Percentiles rank a stretch among this genome's conserved stretches.
Evolutionary conservation across 164 flowering plant species (phyloP).

Genomic region (Magnolia changhungtana): DNA sequence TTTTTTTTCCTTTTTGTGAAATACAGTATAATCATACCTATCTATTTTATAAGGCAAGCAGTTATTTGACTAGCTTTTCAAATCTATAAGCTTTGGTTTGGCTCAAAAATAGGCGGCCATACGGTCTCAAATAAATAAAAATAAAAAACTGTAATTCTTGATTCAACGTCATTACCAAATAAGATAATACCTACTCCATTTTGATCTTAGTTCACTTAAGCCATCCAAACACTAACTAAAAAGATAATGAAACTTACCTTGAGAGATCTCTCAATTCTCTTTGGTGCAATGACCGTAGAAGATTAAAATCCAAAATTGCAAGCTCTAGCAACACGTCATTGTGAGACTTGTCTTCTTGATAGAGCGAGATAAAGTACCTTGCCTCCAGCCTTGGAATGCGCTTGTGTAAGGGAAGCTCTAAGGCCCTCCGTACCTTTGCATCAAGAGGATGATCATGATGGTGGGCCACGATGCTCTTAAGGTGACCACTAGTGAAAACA

Average conservation of each 20-base stretch:
- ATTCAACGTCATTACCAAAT: too few species aligned
- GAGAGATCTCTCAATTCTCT: constrained; percentile 33
- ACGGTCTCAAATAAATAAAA: too few species aligned
- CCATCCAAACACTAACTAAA: too few species aligned
- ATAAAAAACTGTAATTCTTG: too few species aligned
- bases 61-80: too few species aligned
- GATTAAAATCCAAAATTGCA: constrained; percentile 34
- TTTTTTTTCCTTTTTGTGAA: too few species aligned
- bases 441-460: constrained; percentile 14
- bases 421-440: constrained; percentile 16
- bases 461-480: background rate
- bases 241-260: constrained; percentile 26
- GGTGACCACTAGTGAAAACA: constrained; percentile 5
- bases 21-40: too few species aligned
- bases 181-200: too few species aligned
- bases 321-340: constrained; percentile 25
- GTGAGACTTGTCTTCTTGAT: constrained; percentile 8
- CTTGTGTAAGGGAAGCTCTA: constrained; percentile 39
- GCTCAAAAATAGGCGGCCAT: too few species aligned
- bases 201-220: too few species aligned
- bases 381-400: constrained; percentile 34
- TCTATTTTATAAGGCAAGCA: too few species aligned
- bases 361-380: constrained; percentile 18
- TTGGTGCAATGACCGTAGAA: constrained; percentile 33
- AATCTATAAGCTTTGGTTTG: too few species aligned